phyloP scores from a whole-genome alignment of 352 stramenopile species.

The Thalassiosira livingstoniorum region DNA sequence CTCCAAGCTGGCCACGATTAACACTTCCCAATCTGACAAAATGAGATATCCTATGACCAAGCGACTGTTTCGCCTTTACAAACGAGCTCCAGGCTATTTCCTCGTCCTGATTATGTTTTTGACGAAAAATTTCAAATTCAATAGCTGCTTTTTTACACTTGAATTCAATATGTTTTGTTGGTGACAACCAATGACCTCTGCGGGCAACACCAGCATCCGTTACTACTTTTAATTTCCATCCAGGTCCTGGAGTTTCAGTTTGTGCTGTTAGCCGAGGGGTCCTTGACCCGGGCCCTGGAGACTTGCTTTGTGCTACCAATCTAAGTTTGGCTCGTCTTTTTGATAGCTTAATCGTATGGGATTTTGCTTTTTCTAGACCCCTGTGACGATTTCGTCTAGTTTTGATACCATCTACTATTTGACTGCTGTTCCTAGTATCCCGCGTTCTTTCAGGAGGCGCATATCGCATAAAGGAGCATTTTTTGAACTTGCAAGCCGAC shows the following conservation, averaged over 20 bases:
- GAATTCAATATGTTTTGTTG: not conserved
- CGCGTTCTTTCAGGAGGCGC: conserved; percentile 27
- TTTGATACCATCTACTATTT: not conserved
- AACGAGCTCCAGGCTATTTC: not conserved
- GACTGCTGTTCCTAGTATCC: not conserved
- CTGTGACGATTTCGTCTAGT: not conserved
- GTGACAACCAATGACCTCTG: not conserved
- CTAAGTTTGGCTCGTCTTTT: not conserved
- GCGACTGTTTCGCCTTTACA: not conserved
- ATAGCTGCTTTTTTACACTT: not conserved
- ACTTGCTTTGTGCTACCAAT: no score
- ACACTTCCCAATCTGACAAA: no score
- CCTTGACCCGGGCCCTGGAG: no score
- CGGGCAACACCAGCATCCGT: not conserved
- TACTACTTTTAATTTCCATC: not conserved
- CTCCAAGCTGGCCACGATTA: no score
- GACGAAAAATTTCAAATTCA: conserved; percentile 1
- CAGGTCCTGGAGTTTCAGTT: no score
- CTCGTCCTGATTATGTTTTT: not conserved
- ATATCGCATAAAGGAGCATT: conserved; percentile 49
- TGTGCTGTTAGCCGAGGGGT: no score
- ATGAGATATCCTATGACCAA: not conserved
- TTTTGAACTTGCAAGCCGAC: conserved; percentile 35
- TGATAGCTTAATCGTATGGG: not conserved
- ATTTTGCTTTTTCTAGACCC: not conserved